Evolutionary conservation across 345 rosid species (phyloP).

Genomic region (Cardamine resedifolia): DNA sequence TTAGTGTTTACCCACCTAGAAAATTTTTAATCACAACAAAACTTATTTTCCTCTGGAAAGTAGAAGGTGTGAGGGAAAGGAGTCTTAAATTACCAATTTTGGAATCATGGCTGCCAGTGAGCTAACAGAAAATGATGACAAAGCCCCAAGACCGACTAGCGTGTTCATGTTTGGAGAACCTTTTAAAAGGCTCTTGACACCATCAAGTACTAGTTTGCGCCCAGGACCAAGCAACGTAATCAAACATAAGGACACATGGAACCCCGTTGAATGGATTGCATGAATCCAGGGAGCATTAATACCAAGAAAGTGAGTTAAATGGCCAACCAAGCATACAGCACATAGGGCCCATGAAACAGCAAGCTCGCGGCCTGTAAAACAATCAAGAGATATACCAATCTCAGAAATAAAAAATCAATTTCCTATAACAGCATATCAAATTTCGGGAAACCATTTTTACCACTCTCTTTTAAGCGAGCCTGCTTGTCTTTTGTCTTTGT

Average conservation of each 20-base stretch:
- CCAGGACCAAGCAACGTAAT: constrained; percentile 96
- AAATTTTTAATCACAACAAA: background rate
- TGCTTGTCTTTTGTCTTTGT: constrained; percentile 79
- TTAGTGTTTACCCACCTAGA: too few species aligned
- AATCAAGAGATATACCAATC: constrained; percentile 8
- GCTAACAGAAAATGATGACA: constrained; percentile 91
- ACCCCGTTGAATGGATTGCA: constrained; percentile 80
- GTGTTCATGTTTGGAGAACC: constrained; percentile 97
- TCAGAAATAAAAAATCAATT: constrained; percentile 24
- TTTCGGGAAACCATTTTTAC: constrained; percentile 37
- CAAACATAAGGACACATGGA: constrained; percentile 81
- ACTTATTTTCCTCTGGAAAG: background rate
- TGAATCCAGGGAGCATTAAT: constrained; percentile 78
- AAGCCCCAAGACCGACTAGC: constrained; percentile 93
- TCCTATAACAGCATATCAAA: background rate
- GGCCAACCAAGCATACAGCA: constrained; percentile 95
- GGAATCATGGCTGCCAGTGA: constrained; percentile 82
- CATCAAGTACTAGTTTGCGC: constrained; percentile 79
- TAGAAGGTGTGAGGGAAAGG: background rate
- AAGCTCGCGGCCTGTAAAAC: constrained; percentile 71
- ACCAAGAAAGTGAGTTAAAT: constrained; percentile 73
- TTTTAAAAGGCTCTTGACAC: constrained; percentile 72
- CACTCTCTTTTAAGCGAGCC: constrained; percentile 75
- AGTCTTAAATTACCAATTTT: constrained; percentile 53
- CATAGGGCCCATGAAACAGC: constrained; percentile 96